Evolutionary conservation across 2,329 filamentous ascomycete genomes (phyloP), one percentile per base, ranked within the genome.

Genomic region (Akanthomyces muscarius): DNA sequence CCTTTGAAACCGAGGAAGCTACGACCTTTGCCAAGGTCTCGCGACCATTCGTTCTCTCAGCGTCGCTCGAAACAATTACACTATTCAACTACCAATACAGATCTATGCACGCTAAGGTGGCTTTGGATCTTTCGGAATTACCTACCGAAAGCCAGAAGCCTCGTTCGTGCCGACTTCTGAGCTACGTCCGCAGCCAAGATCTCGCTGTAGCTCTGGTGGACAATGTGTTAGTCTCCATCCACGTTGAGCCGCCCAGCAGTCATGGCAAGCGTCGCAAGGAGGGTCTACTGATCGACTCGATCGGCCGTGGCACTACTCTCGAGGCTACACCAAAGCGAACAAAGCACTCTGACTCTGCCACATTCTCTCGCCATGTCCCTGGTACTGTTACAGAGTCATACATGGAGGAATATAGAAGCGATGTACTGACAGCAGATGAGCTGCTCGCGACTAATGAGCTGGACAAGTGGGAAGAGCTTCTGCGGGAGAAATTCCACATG

Each of bases 1-100:
- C 75, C 16, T 76, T 88, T 30, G 74, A 79, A 6, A 76, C 83
- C 47, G 75, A 81, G 5, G 80, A 77, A 1, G 78, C 86, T 2
- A 78, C 79, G 23, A 89, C 88, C 2, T 90, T 91, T 69, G 71
- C 89, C 7, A 83, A 87, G 7, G 76, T 92, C 0, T 90, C 88
- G 8, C 84, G 83, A 63, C 86, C 88, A 8, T 85, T 89, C 5
- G 73, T 91, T 1, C 79, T 93, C 51, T 81, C 85, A 1, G 79
- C 84, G n/a, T 86, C 86, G 0, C 69, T 80, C 0, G 75, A 80
- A 11, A 79, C 81, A 0, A 82, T 89, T 47, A 81, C 78, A 48
- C 78, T 91, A 16, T 89, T 89, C 71, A 91, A 92, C 73, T 85
- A 88, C 41, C 84, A 87, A 64, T 92, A 87, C 71, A 83, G 78